Evolutionary conservation across 495 filamentous ascomycete genomes (phyloP).

Genomic region (Trichoderma erinaceum): DNA sequence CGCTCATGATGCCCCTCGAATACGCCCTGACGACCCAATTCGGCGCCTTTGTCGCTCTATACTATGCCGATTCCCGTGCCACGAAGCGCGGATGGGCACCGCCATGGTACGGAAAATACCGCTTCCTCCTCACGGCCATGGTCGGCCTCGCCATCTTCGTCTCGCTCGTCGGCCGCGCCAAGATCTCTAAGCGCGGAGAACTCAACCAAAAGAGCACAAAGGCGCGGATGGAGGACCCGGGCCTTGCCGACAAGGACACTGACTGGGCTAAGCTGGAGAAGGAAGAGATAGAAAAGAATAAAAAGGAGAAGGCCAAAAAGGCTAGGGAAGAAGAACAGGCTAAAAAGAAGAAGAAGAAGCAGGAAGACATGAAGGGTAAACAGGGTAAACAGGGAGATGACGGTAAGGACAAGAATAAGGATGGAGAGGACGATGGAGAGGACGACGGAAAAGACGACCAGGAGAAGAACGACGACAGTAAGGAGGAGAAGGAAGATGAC

Average conservation of each 20-base stretch:
- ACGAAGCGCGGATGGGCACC: conserved; percentile 76
- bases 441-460: conserved; percentile 6
- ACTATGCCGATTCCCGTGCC: conserved; percentile 79
- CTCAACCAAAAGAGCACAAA: conserved; percentile 58
- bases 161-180: conserved; percentile 77
- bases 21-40: conserved; percentile 90
- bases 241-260: conserved; percentile 37
- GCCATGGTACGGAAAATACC: conserved; percentile 86
- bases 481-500: conserved; percentile 14
- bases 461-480: neutral
- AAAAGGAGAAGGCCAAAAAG: conserved; percentile 30
- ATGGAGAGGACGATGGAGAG: conserved; percentile 13
- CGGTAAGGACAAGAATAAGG: conserved; percentile 14
- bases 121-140: conserved; percentile 90
- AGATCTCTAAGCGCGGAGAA: conserved; percentile 53
- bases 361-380: conserved; percentile 23
- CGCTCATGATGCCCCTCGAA: conserved; percentile 76
- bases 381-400: conserved; percentile 18
- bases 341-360: conserved; percentile 25
- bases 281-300: conserved; percentile 28
- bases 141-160: conserved; percentile 84
- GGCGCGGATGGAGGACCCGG: conserved; percentile 50
- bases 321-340: conserved; percentile 22
- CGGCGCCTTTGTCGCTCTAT: conserved; percentile 78
- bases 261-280: conserved; percentile 32